Evolutionary conservation across 805 yeast species (phyloP).

Genomic region (Saccharomycopsis babjevae): DNA sequence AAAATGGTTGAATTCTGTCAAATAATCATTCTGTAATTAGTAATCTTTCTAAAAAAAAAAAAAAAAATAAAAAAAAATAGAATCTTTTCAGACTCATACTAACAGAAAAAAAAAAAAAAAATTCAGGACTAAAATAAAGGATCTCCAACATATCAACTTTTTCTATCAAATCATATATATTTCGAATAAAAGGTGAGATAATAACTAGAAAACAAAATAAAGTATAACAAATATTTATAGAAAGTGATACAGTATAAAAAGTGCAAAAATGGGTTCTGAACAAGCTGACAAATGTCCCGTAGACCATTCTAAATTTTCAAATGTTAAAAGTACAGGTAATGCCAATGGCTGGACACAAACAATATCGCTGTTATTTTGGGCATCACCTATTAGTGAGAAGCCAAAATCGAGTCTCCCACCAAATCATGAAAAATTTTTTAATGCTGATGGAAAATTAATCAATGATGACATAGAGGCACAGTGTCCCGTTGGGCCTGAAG

Average conservation of each 20-base stretch:
- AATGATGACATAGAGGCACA: neutral
- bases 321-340: neutral
- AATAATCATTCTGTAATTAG: neutral
- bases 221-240: too few species aligned
- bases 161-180: neutral
- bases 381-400: neutral
- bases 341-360: neutral
- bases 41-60: neutral
- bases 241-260: too few species aligned
- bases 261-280: neutral
- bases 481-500: constrained; percentile 64
- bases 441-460: neutral
- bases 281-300: constrained; percentile 9
- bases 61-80: neutral
- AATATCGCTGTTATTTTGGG: constrained; percentile 8
- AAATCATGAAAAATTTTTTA: neutral
- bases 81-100: neutral
- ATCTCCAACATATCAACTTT: neutral
- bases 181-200: neutral
- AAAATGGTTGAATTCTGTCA: neutral
- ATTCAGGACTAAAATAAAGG: neutral
- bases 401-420: neutral
- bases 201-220: neutral
- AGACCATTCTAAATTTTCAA: neutral
- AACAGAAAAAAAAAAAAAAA: neutral